Conservation (phyloP, 306 rosid species). For the Styphnolobium japonicum region DNA sequence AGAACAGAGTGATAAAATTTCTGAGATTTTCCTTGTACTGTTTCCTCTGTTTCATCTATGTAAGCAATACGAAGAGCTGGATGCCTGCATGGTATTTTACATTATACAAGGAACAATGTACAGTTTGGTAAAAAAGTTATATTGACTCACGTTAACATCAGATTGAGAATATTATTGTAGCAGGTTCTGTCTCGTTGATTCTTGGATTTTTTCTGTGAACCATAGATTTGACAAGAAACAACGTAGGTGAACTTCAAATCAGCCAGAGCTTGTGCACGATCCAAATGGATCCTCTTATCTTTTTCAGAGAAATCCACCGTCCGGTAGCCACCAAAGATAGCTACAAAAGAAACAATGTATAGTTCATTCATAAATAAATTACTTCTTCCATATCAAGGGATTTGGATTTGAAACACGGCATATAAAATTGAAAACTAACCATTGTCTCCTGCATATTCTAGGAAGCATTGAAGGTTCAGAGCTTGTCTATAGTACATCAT, state of each 20-base stretch:
- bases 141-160: slow-evolving; percentile 76
- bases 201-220: slow-evolving; percentile 72
- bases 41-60: slow-evolving; percentile 75
- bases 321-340: slow-evolving; percentile 42
- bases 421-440: slow-evolving; percentile 48
- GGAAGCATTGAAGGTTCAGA: slow-evolving; percentile 64
- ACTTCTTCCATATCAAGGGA: background rate
- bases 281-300: slow-evolving; percentile 25
- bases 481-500: slow-evolving; percentile 93
- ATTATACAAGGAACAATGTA: slow-evolving; percentile 5
- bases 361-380: slow-evolving; percentile 15
- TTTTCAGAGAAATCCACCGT: slow-evolving; percentile 12
- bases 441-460: slow-evolving; percentile 57
- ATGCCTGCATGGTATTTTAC: slow-evolving; percentile 46
- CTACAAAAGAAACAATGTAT: slow-evolving; percentile 41
- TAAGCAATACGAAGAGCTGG: slow-evolving; percentile 90
- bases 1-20: slow-evolving; percentile 75
- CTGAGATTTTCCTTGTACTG: slow-evolving; percentile 44
- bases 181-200: slow-evolving; percentile 46
- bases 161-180: slow-evolving; percentile 66
- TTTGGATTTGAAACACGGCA: slow-evolving; percentile 21
- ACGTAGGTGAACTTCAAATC: slow-evolving; percentile 94
- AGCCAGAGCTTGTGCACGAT: slow-evolving; percentile 72
- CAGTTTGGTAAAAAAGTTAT: slow-evolving; percentile 15
- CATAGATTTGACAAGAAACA: slow-evolving; percentile 90